Percentiles rank a stretch among this genome's conserved stretches.
Conservation (phyloP, 2,329 filamentous ascomycete species). For the Boeremia exigua region DNA sequence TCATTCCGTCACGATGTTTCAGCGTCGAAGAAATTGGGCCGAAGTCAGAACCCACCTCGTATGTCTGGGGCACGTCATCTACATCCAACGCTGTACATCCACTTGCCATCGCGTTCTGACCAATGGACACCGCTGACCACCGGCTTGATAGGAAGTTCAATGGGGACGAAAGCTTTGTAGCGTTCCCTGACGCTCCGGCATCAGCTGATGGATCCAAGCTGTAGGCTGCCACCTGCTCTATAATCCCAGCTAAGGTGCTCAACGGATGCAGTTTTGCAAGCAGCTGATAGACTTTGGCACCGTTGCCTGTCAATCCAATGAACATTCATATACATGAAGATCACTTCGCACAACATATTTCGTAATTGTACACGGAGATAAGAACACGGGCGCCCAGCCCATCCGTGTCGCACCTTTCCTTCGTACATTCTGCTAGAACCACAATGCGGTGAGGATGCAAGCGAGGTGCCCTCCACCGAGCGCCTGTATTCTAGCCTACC, state of each 20-base stretch:
- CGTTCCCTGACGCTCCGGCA: conserved; percentile 31
- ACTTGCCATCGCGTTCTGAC: neutral
- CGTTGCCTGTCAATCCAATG: neutral
- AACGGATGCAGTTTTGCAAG: neutral
- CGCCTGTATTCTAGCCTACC: neutral
- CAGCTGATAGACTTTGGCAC: neutral
- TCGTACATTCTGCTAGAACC: neutral
- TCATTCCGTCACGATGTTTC: conserved; percentile 6
- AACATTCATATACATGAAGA: neutral
- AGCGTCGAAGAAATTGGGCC: conserved; percentile 17
- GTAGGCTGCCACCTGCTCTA: conserved; percentile 9
- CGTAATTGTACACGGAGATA: neutral
- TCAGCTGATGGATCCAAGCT: conserved; percentile 32
- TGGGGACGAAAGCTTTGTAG: conserved; percentile 46
- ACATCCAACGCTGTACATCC: conserved; percentile 2
- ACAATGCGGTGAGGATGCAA: neutral
- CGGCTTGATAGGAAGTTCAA: conserved; percentile 40
- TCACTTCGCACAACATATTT: neutral
- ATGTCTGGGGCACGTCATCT: conserved; percentile 7
- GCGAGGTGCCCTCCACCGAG: neutral
- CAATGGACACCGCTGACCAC: neutral
- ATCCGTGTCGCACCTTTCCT: conserved; percentile 2
- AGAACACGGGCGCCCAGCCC: neutral
- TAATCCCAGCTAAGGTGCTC: neutral
- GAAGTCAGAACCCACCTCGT: conserved; percentile 3